Percentiles rank a stretch among this genome's conserved stretches.
These are phyloP conservation scores for Hypomyces rosellus DNA, from an alignment of 2,329 filamentous ascomycete genomes.

Conservation along the genomic window DNA sequence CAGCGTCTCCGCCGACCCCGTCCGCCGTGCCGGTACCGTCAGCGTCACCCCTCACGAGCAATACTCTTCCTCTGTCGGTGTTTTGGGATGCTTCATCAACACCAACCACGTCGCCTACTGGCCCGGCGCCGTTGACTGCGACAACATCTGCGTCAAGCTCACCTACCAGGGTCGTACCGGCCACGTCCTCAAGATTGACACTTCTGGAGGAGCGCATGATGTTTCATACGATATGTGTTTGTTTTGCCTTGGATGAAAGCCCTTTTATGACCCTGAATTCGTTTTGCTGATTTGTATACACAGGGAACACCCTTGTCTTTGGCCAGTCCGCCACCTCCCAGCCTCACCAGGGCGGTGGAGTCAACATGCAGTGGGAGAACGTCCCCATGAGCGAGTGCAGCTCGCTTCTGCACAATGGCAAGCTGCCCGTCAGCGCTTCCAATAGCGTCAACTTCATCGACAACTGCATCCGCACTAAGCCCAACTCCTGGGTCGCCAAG, in stretches of 20 bases:
- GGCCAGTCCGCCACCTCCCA: constrained; percentile 41
- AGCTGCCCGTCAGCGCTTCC: constrained; percentile 48
- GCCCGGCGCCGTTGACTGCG: constrained; percentile 46
- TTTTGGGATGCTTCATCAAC: constrained; percentile 55
- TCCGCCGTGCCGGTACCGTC: constrained; percentile 24
- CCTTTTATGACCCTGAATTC: neutral
- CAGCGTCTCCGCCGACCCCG: constrained; percentile 22
- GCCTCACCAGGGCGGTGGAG: constrained; percentile 43
- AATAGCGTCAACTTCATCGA: constrained; percentile 52
- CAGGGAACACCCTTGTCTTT: constrained; percentile 48
- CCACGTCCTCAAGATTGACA: constrained; percentile 53
- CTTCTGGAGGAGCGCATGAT: constrained; percentile 50
- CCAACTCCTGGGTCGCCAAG: constrained; percentile 43
- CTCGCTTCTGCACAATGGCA: constrained; percentile 42
- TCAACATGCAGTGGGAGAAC: constrained; percentile 45
- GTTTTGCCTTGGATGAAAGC: neutral
- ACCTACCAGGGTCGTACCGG: constrained; percentile 42
- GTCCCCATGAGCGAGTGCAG: constrained; percentile 43
- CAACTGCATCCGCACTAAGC: constrained; percentile 36
- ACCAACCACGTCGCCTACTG: constrained; percentile 57
- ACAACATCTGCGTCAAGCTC: constrained; percentile 51
- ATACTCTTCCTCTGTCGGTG: constrained; percentile 52
- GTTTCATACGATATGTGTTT: constrained; percentile 51
- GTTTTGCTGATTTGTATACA: constrained; percentile 26
- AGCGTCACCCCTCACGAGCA: constrained; percentile 48